Conservation (phyloP, 2,329 filamentous ascomycete genomes). For the Colletotrichum higginsianum region DNA sequence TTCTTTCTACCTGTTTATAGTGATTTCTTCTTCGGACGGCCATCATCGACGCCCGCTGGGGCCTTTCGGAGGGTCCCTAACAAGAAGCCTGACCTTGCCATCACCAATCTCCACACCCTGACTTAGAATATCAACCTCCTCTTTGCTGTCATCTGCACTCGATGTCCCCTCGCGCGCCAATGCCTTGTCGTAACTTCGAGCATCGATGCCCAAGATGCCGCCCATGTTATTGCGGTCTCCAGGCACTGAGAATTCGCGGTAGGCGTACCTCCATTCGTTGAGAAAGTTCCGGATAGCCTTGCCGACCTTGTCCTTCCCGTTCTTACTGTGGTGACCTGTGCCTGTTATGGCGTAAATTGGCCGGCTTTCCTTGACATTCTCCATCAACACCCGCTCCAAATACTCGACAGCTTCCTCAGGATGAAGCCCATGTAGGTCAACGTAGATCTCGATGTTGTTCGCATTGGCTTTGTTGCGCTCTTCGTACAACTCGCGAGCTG, state of each 20-base stretch:
- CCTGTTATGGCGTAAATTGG: constrained; percentile 97
- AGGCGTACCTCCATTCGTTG: constrained; percentile 96
- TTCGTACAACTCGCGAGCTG: constrained; percentile 91
- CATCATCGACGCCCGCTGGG: constrained; percentile 65
- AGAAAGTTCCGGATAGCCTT: constrained; percentile 92
- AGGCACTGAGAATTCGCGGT: constrained; percentile 95
- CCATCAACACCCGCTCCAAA: constrained; percentile 87
- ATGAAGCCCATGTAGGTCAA: constrained; percentile 98
- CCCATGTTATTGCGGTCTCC: constrained; percentile 90
- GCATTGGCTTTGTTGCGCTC: constrained; percentile 84
- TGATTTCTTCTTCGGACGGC: constrained; percentile 43
- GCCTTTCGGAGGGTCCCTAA: constrained; percentile 72
- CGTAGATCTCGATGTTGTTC: constrained; percentile 82
- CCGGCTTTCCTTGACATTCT: constrained; percentile 80
- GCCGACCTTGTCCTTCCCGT: constrained; percentile 98
- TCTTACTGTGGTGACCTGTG: constrained; percentile 97
- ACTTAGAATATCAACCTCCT: constrained; percentile 71
- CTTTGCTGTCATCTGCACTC: constrained; percentile 58
- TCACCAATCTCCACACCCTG: constrained; percentile 79
- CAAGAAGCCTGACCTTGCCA: constrained; percentile 76
- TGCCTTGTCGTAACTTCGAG: constrained; percentile 76
- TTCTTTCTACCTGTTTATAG: constrained; percentile 36
- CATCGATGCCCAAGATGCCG: constrained; percentile 80
- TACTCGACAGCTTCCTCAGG: constrained; percentile 97
- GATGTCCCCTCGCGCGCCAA: constrained; percentile 63